Conservation (phyloP, 192 early-diverging fungal genomes). For the Mycoemilia scoparia region DNA sequence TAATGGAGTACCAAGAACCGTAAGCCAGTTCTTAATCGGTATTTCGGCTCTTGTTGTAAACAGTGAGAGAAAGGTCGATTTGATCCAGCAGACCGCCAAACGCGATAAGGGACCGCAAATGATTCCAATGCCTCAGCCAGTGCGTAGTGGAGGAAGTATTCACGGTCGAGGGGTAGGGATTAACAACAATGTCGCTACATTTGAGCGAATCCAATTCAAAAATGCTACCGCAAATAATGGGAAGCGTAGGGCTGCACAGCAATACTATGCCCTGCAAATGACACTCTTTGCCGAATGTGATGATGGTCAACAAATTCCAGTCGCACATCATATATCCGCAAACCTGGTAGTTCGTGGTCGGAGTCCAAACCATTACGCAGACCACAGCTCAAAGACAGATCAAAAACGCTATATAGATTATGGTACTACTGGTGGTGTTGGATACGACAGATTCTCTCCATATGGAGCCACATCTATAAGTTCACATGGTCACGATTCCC, state of each 20-base stretch:
- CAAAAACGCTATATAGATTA: too few relatives aligned
- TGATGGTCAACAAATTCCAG: slow-evolving; percentile 29
- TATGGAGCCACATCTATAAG: too few relatives aligned
- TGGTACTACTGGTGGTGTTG: too few relatives aligned
- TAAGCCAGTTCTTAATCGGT: slow-evolving; percentile 54
- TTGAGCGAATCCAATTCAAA: slow-evolving; percentile 94
- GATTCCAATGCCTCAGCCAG: slow-evolving; percentile 36
- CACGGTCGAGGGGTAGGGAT: slow-evolving; percentile 10
- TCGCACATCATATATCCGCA: slow-evolving; percentile 57
- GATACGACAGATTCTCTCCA: too few relatives aligned
- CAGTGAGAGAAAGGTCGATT: slow-evolving; percentile 56
- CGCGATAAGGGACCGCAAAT: slow-evolving; percentile 86
- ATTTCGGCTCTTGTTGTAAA: slow-evolving; percentile 56
- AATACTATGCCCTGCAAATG: slow-evolving; percentile 75
- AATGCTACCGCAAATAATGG: slow-evolving; percentile 91
- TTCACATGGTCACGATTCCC: too few relatives aligned
- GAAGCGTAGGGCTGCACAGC: slow-evolving; percentile 81
- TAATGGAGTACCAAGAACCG: slow-evolving; percentile 26
- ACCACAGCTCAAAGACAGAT: too few relatives aligned
- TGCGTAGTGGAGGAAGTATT: slow-evolving; percentile 41
- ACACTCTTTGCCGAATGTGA: slow-evolving; percentile 60
- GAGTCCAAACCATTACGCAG: slow-evolving; percentile 83
- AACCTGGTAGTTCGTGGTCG: slow-evolving; percentile 84
- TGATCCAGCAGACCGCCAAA: slow-evolving; percentile 78
- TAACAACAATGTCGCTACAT: slow-evolving; percentile 43